Evolutionary conservation across 306 rosid species (phyloP).

Genomic region (Fagus sylvatica): DNA sequence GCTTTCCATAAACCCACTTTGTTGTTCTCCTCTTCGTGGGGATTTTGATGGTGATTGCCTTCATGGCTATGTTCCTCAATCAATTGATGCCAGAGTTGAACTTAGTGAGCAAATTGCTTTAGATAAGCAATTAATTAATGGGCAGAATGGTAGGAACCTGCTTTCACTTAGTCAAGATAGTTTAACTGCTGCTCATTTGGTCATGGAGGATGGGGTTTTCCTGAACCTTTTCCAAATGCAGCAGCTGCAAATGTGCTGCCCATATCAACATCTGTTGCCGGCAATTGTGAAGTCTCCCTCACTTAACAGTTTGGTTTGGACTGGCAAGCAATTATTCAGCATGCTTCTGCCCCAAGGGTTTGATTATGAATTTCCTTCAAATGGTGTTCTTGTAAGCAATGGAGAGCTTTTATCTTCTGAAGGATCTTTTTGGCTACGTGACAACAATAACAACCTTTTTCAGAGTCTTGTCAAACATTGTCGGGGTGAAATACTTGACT

Average conservation of each 20-base stretch:
- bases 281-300: slow-evolving; percentile 65
- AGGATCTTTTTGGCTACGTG: slow-evolving; percentile 79
- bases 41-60: slow-evolving; percentile 99
- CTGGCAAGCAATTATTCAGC: slow-evolving; percentile 83
- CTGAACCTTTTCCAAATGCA: slow-evolving; percentile 69
- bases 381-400: slow-evolving; percentile 42
- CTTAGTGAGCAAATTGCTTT: slow-evolving; percentile 79
- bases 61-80: slow-evolving; percentile 91
- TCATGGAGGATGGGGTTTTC: slow-evolving; percentile 58
- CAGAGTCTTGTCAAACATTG: slow-evolving; percentile 56
- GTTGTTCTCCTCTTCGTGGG: slow-evolving; percentile 93
- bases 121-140: slow-evolving; percentile 73
- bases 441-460: slow-evolving; percentile 56
- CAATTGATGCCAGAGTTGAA: slow-evolving; percentile 74
- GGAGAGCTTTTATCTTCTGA: slow-evolving; percentile 83
- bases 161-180: slow-evolving; percentile 92
- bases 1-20: slow-evolving; percentile 77
- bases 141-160: slow-evolving; percentile 85
- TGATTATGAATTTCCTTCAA: slow-evolving; percentile 52
- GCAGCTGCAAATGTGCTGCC: slow-evolving; percentile 73
- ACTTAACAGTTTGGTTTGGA: slow-evolving; percentile 53
- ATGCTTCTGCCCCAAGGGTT: slow-evolving; percentile 72
- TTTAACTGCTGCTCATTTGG: slow-evolving; percentile 77
- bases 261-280: slow-evolving; percentile 39
- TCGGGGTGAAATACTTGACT: slow-evolving; percentile 49